A percentile compares a stretch with the other conserved stretches of the same genome.
phyloP scores from a whole-genome alignment of 352 stramenopile genomes.

The Phytophthora europaea region DNA sequence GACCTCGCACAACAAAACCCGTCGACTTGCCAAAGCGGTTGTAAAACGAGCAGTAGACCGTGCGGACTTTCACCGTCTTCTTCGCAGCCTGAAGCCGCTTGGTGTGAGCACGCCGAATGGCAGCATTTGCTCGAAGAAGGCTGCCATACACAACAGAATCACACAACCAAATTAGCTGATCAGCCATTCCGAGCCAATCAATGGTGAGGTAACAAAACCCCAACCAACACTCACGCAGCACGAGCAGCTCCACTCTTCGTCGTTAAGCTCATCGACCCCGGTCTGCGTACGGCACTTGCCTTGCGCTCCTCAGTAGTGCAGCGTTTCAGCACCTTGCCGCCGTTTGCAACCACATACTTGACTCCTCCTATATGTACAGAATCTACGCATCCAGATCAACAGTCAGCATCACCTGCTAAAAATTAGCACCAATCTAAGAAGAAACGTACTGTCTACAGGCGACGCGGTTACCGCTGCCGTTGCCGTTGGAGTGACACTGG shows the following conservation, averaged over 20 bases:
- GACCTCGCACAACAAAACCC: not conserved
- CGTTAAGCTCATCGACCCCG: conserved; percentile 30
- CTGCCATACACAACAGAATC: conserved; percentile 23
- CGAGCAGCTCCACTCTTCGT: conserved; percentile 41
- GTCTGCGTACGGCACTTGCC: conserved; percentile 8
- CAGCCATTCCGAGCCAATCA: not conserved
- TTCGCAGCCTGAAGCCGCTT: conserved; percentile 46
- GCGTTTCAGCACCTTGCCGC: conserved; percentile 56
- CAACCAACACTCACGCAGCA: conserved; percentile 45
- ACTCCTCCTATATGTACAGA: conserved; percentile 56
- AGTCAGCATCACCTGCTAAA: not conserved
- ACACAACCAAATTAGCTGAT: not conserved
- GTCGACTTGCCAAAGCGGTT: conserved; percentile 80
- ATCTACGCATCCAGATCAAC: conserved; percentile 29
- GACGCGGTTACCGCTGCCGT: conserved; percentile 12
- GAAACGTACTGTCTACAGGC: conserved; percentile 17
- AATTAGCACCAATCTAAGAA: not conserved
- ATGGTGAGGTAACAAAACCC: not conserved
- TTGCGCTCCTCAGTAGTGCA: conserved; percentile 42
- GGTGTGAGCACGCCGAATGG: conserved; percentile 56
- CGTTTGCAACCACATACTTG: conserved; percentile 55
- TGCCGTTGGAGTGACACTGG: conserved; percentile 7
- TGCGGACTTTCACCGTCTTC: conserved; percentile 52
- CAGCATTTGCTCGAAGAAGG: conserved; percentile 58
- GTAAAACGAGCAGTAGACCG: conserved; percentile 86